phyloP scores from a whole-genome alignment of 441 rosid genomes.

The Kokia cookei region DNA sequence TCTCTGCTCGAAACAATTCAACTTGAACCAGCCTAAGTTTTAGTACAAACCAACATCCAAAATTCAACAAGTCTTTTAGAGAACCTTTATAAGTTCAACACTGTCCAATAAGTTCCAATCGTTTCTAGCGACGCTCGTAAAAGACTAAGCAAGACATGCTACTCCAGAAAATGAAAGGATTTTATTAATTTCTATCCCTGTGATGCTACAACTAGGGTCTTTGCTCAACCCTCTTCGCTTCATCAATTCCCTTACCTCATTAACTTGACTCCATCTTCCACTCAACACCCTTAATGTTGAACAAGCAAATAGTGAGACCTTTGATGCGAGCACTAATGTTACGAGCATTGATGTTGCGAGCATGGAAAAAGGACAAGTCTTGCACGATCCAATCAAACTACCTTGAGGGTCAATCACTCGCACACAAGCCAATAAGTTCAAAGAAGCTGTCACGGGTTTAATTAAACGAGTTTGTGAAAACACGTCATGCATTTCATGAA shows the following conservation, averaged over 20 bases:
- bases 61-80: neutral
- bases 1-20: neutral
- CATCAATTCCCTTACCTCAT: slow-evolving; percentile 58
- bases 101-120: neutral
- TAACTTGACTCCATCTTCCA: slow-evolving; percentile 78
- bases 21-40: neutral
- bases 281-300: slow-evolving; percentile 13
- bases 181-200: slow-evolving; percentile 34
- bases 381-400: too few relatives aligned
- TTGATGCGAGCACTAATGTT: too few relatives aligned
- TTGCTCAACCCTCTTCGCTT: slow-evolving; percentile 52
- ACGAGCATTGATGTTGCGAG: too few relatives aligned
- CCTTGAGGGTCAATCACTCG: too few relatives aligned
- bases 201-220: slow-evolving; percentile 45
- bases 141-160: slow-evolving; percentile 25
- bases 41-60: neutral
- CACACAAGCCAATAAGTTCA: too few relatives aligned
- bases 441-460: too few relatives aligned
- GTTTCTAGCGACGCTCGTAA: neutral
- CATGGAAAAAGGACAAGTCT: too few relatives aligned
- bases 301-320: too few relatives aligned
- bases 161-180: slow-evolving; percentile 15
- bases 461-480: too few relatives aligned
- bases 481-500: too few relatives aligned
- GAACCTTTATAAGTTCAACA: neutral